Conservation (phyloP, 2,329 filamentous ascomycete species). For the Microcyclosporella mali region DNA sequence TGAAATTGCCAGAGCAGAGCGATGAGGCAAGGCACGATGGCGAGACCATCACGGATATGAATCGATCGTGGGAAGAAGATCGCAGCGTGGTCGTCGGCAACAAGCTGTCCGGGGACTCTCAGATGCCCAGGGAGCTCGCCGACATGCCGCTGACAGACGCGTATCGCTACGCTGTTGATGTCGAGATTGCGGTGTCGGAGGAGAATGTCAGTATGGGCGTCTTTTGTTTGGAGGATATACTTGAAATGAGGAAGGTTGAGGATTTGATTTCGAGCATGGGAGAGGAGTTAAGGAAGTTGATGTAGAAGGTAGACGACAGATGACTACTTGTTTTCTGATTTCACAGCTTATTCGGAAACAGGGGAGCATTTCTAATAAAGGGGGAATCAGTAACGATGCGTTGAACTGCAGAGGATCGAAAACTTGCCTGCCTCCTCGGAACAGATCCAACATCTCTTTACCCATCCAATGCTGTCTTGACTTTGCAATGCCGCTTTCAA, state of each 20-base stretch:
- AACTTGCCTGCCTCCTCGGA: slow-evolving; percentile 42
- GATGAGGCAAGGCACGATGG: slow-evolving; percentile 9
- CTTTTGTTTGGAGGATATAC: slow-evolving; percentile 44
- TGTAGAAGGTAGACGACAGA: neutral
- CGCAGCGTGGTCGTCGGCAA: slow-evolving; percentile 4
- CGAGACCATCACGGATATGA: slow-evolving; percentile 18
- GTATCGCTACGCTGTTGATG: slow-evolving; percentile 48
- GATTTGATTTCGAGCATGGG: slow-evolving; percentile 32
- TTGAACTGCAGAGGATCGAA: too few species aligned
- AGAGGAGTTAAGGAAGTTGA: slow-evolving; percentile 15
- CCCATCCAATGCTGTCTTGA: slow-evolving; percentile 44
- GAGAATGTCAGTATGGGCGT: slow-evolving; percentile 49
- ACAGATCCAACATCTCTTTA: slow-evolving; percentile 46
- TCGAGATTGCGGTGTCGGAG: slow-evolving; percentile 48
- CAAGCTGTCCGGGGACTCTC: slow-evolving; percentile 11
- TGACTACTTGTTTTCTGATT: too few species aligned
- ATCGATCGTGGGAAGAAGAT: slow-evolving; percentile 20
- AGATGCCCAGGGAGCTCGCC: slow-evolving; percentile 9
- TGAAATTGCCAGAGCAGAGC: slow-evolving; percentile 47
- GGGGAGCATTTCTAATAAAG: too few species aligned
- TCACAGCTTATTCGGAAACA: slow-evolving; percentile 1
- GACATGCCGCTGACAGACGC: slow-evolving; percentile 9
- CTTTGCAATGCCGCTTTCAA: slow-evolving; percentile 44
- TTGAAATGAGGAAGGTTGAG: slow-evolving; percentile 35
- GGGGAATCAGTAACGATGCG: too few species aligned